phyloP scores from a whole-genome alignment of 2,329 filamentous ascomycete species.

The Aureobasidium pullulans region DNA sequence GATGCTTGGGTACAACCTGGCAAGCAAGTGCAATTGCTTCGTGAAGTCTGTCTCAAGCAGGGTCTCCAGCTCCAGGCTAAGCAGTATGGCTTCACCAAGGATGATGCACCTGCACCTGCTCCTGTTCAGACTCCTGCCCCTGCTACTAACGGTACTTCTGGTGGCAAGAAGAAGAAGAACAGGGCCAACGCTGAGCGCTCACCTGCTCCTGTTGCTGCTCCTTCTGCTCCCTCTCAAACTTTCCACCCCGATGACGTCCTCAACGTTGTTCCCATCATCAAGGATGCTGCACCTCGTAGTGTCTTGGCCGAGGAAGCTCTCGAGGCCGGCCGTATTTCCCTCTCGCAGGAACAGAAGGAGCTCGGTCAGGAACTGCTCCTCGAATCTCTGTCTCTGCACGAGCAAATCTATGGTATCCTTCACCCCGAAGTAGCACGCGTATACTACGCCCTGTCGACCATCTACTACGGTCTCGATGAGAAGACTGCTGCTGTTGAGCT shows the following conservation, averaged over 20 bases:
- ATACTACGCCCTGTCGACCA: slow-evolving; percentile 89
- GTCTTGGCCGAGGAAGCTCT: slow-evolving; percentile 89
- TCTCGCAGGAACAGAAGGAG: slow-evolving; percentile 90
- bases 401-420: slow-evolving; percentile 96
- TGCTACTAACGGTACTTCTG: slow-evolving; percentile 26
- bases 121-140: slow-evolving; percentile 24
- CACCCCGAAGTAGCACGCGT: slow-evolving; percentile 93
- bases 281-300: slow-evolving; percentile 88
- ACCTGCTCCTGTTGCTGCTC: slow-evolving; percentile 38
- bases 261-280: slow-evolving; percentile 89
- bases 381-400: slow-evolving; percentile 92
- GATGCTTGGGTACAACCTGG: slow-evolving; percentile 59
- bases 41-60: slow-evolving; percentile 81
- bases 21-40: slow-evolving; percentile 74
- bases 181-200: slow-evolving; percentile 45
- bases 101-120: slow-evolving; percentile 16
- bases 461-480: slow-evolving; percentile 97
- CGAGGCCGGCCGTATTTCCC: slow-evolving; percentile 92
- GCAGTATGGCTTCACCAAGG: slow-evolving; percentile 60
- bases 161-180: slow-evolving; percentile 49
- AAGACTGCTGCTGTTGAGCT: slow-evolving; percentile 93
- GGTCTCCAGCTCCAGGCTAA: slow-evolving; percentile 81
- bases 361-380: slow-evolving; percentile 90
- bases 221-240: slow-evolving; percentile 47
- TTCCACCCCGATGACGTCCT: slow-evolving; percentile 81